Evolutionary conservation across 2,329 filamentous ascomycete species (phyloP).

Genomic region (Aspergillus versicolor): DNA sequence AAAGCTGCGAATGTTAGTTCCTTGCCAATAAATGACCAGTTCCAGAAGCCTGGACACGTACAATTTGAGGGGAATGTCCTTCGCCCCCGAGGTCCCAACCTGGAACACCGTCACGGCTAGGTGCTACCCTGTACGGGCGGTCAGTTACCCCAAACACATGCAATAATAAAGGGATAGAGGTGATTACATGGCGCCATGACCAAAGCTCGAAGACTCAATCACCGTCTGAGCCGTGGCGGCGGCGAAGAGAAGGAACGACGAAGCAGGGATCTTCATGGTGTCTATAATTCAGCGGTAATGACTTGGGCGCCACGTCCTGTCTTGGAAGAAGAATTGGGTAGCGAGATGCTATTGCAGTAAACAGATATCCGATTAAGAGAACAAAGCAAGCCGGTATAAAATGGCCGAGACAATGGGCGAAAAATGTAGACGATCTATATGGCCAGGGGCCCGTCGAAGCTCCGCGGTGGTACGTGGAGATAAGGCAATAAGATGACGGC

Average conservation of each 20-base stretch:
- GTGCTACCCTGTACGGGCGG: constrained; percentile 58
- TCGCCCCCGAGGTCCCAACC: constrained; percentile 57
- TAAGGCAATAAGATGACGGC: constrained; percentile 37
- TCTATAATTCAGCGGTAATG: constrained; percentile 17
- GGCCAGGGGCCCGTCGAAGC: constrained; percentile 20
- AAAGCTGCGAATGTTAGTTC: constrained; percentile 53
- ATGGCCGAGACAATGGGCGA: not conserved
- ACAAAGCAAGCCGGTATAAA: not conserved
- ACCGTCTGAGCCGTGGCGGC: constrained; percentile 63
- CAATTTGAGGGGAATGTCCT: constrained; percentile 56
- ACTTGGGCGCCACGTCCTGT: constrained; percentile 3
- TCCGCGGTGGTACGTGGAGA: constrained; percentile 26
- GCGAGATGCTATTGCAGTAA: not conserved
- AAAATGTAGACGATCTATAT: constrained; percentile 7
- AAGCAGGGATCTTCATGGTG: constrained; percentile 44
- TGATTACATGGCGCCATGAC: constrained; percentile 62
- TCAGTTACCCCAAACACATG: not conserved
- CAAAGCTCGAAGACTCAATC: constrained; percentile 75
- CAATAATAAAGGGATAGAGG: not conserved
- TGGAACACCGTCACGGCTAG: constrained; percentile 49
- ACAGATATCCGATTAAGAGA: not conserved
- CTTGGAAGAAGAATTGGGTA: not conserved
- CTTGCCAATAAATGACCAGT: not conserved
- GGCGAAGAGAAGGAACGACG: constrained; percentile 48
- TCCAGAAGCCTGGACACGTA: constrained; percentile 22